phyloP scores from a whole-genome alignment of 2,329 filamentous ascomycete genomes.

The Colletotrichum limetticola region DNA sequence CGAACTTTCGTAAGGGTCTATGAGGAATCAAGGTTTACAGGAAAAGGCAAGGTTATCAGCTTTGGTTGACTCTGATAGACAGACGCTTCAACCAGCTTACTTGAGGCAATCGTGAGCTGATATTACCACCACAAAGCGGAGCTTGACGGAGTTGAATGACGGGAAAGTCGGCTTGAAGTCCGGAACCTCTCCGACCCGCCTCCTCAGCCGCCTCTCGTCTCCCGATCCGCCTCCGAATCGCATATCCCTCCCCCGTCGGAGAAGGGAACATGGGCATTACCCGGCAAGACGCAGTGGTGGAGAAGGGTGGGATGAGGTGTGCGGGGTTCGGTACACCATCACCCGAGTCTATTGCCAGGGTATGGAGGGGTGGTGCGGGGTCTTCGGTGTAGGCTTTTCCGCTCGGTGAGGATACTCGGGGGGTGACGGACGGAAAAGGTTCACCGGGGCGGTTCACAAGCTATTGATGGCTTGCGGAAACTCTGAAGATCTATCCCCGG shows the following conservation, averaged over 20 bases:
- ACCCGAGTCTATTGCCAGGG: slow-evolving; percentile 6
- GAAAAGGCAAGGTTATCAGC: neutral
- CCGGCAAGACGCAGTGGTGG: slow-evolving; percentile 13
- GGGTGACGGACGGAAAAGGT: slow-evolving; percentile 3
- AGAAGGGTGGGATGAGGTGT: neutral
- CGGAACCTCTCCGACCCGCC: slow-evolving; percentile 25
- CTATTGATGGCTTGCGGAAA: neutral
- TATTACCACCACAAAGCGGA: slow-evolving; percentile 17
- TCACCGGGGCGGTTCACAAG: neutral
- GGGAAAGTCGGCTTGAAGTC: slow-evolving; percentile 20
- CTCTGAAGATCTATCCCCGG: neutral
- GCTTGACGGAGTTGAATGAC: slow-evolving; percentile 16
- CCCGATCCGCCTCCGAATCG: slow-evolving; percentile 19
- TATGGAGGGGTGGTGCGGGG: neutral
- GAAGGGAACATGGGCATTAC: neutral
- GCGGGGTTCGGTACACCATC: slow-evolving; percentile 27
- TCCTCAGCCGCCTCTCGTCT: neutral
- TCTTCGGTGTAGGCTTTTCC: slow-evolving; percentile 15
- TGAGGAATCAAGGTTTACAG: neutral
- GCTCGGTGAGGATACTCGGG: slow-evolving; percentile 2
- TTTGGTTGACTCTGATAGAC: no score
- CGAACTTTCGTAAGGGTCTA: neutral
- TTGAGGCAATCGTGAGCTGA: slow-evolving; percentile 29
- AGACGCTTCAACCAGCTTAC: neutral
- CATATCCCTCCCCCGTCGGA: slow-evolving; percentile 12